phyloP scores from a whole-genome alignment of 495 filamentous ascomycete genomes.

The Hyphodiscus hymeniophilus region DNA sequence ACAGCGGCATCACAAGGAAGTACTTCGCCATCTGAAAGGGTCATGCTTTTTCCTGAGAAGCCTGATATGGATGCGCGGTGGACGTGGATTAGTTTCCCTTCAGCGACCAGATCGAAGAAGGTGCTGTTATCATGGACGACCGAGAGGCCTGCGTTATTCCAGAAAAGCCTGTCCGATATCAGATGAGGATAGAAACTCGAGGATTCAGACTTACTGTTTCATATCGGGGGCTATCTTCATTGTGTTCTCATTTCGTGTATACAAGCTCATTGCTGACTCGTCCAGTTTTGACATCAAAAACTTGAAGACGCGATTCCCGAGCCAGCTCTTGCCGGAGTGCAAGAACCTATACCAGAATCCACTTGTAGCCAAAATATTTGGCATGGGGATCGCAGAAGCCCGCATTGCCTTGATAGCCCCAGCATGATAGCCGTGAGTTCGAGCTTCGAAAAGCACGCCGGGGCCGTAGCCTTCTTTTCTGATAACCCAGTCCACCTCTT shows the following conservation, averaged over 20 bases:
- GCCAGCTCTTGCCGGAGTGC: background rate
- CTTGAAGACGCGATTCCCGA: background rate
- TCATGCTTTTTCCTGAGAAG: background rate
- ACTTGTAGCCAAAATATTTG: background rate
- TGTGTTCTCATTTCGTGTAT: background rate
- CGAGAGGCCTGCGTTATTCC: background rate
- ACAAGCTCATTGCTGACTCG: background rate
- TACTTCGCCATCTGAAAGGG: conserved; percentile 11
- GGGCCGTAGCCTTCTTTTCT: conserved; percentile 25
- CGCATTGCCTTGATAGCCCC: background rate
- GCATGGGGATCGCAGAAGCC: background rate
- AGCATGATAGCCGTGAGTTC: conserved; percentile 1
- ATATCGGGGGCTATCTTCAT: conserved; percentile 3
- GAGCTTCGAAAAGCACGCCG: conserved; percentile 9
- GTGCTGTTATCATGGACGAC: conserved; percentile 6
- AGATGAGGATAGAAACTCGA: no score
- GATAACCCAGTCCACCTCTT: conserved; percentile 31
- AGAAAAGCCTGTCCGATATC: conserved; percentile 3
- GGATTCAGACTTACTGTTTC: background rate
- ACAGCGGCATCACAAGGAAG: conserved; percentile 21
- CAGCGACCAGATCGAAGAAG: conserved; percentile 3
- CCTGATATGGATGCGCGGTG: background rate
- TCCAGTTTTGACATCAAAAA: background rate
- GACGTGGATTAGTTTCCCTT: conserved; percentile 7
- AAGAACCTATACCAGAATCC: conserved; percentile 1